Percentiles rank a stretch among this genome's conserved stretches.
These are phyloP conservation scores for Colletotrichum tropicale DNA, from an alignment of 2,329 filamentous ascomycete genomes.

Conservation along the genomic window DNA sequence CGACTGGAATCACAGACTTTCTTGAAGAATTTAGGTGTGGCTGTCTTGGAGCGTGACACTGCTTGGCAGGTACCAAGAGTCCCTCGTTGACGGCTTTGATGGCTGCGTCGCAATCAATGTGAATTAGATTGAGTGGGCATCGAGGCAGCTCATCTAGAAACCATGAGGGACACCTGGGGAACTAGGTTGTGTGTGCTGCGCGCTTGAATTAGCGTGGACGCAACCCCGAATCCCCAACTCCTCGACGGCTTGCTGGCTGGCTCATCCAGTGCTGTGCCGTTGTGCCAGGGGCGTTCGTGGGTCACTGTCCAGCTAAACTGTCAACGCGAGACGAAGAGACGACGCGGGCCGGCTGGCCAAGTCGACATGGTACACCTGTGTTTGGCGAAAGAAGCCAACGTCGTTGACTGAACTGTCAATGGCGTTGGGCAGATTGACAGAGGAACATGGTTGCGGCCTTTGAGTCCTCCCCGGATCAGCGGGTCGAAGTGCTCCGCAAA, in stretches of 20 bases:
- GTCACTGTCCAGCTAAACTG: neutral
- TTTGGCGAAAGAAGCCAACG: neutral
- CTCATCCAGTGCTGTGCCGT: neutral
- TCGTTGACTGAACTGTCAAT: neutral
- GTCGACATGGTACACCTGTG: neutral
- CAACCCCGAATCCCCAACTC: neutral
- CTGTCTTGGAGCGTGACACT: neutral
- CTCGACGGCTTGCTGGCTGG: neutral
- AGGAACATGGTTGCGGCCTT: neutral
- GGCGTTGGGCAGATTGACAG: neutral
- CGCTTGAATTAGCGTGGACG: neutral
- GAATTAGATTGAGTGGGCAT: neutral
- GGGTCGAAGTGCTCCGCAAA: conserved; percentile 18
- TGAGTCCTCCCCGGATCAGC: conserved; percentile 18
- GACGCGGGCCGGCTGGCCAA: neutral
- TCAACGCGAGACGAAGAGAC: neutral
- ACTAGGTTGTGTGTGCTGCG: neutral
- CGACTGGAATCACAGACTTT: neutral
- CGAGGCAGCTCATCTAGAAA: neutral
- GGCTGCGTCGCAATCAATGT: conserved; percentile 11
- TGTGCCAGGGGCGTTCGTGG: neutral
- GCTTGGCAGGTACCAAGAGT: conserved; percentile 4
- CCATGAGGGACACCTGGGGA: neutral
- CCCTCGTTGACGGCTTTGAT: neutral
- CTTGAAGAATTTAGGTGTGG: neutral